Base-by-base conservation (phyloP, 2,329 filamentous ascomycete species). In the Stemphylium lycopersici region DNA sequence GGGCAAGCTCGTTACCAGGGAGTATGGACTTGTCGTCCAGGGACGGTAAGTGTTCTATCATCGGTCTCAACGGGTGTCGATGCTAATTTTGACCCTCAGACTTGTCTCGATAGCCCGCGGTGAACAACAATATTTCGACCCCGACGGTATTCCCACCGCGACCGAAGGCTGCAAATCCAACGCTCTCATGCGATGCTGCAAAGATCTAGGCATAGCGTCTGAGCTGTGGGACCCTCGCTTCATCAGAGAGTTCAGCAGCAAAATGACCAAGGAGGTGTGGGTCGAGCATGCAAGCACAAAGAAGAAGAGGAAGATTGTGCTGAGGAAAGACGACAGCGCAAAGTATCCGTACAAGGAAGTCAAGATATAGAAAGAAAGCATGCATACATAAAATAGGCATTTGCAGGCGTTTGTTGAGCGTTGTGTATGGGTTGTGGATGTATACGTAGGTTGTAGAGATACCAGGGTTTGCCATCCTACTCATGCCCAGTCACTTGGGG, bases 101-200 rank as follows among this genome's bases (percentile, higher is more conserved):
- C 89, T 97, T 62, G 90, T 98, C 39, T 92, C 90, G 24, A 90
- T 98, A 65, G 92, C 95, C 0, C 90, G 95, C 63, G 95, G 95
- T 72, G 95, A 98, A 77, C 93, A 96, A 80, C 86, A 90, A 63
- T 99, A 96, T 78, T 99, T 98, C 79, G 86, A 85, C 65, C 84
- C 91, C 31, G 93, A 97, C 65, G 89, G 90, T 50, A 92, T 99
- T 60, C 92, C 95, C 22, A 96, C 93, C 1, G 93, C 95, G 7
- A 93, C 93, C 56, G 95, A 99, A 78, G 95, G 95, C 48, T 96
- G 92, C 83, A 97, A 97, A 78, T 96, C 92, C 59, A 99, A 99
- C 73, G 95, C 95, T 11, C 83, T 99, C 63, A 96, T 98, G 87
- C 90, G 95, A 54, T 98, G 93, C 83, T 98, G 95, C 82, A 99